Evolutionary conservation across 2,329 filamentous ascomycete genomes (phyloP).

Genomic region (Ceratocystiopsis minuta): DNA sequence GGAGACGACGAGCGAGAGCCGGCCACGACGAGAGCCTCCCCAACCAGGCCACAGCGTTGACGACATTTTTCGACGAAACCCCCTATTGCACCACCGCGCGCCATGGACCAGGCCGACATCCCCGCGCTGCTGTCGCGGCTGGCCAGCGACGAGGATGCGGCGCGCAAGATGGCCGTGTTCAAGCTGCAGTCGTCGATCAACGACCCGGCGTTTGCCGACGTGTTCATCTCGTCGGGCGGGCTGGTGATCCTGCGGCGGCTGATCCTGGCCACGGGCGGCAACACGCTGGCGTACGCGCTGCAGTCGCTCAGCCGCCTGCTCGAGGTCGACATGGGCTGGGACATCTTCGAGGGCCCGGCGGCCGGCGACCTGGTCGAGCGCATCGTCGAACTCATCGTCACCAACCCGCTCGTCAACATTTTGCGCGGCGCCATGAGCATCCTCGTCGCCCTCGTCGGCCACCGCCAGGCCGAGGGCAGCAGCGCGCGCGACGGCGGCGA

Average conservation of each 20-base stretch:
- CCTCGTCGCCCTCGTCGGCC: conserved; percentile 77
- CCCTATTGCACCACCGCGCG: too few relatives aligned
- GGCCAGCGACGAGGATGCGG: conserved; percentile 63
- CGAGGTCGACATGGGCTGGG: conserved; percentile 97
- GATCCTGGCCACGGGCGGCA: conserved; percentile 71
- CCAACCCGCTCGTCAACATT: conserved; percentile 91
- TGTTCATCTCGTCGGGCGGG: conserved; percentile 83
- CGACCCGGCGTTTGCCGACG: conserved; percentile 88
- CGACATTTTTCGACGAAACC: too few relatives aligned
- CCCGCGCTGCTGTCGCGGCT: conserved; percentile 46
- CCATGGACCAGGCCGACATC: conserved; percentile 50
- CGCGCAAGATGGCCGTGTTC: conserved; percentile 97
- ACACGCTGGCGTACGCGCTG: conserved; percentile 87
- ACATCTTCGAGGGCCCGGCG: conserved; percentile 50
- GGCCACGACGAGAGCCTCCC: too few relatives aligned
- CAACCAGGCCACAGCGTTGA: too few relatives aligned
- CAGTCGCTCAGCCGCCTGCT: conserved; percentile 75
- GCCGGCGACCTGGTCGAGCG: conserved; percentile 51
- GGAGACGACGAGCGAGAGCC: too few relatives aligned
- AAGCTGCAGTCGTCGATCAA: conserved; percentile 91
- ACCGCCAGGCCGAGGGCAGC: conserved; percentile 41
- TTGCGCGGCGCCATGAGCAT: conserved; percentile 93
- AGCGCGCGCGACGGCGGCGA: background rate
- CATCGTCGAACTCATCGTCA: conserved; percentile 85
- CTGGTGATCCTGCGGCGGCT: conserved; percentile 64